Percentiles rank a stretch among this genome's conserved stretches.
phyloP scores from a whole-genome alignment of 2,329 filamentous ascomycete genomes.

The Bipolaris cookei region DNA sequence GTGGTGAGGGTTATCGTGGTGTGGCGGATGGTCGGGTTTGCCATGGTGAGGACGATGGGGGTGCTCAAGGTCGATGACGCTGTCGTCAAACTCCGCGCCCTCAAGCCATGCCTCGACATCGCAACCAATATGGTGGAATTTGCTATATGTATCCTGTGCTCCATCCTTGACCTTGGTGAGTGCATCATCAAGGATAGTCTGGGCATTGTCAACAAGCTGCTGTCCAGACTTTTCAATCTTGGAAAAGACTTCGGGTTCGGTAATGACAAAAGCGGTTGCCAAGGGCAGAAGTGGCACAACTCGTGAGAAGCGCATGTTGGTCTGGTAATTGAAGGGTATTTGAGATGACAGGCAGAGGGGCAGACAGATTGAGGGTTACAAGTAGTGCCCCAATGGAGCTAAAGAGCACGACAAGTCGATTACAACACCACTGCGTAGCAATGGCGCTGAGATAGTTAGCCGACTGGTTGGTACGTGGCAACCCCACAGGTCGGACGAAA shows the following conservation, averaged over 20 bases:
- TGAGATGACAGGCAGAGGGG: constrained; percentile 7
- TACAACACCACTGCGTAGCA: constrained; percentile 38
- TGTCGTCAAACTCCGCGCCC: constrained; percentile 43
- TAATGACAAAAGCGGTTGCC: constrained; percentile 60
- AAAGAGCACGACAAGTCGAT: constrained; percentile 35
- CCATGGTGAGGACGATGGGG: constrained; percentile 36
- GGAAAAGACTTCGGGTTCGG: constrained; percentile 57
- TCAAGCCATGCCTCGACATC: constrained; percentile 58
- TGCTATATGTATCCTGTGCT: constrained; percentile 48
- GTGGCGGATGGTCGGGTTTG: constrained; percentile 30
- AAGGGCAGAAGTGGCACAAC: constrained; percentile 59
- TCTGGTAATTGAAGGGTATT: constrained; percentile 11
- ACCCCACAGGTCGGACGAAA: constrained; percentile 12
- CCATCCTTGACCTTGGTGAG: constrained; percentile 51
- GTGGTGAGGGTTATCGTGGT: constrained; percentile 48
- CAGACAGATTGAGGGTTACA: constrained; percentile 12
- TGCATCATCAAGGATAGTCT: constrained; percentile 54
- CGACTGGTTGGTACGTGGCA: neutral
- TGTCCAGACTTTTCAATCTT: constrained; percentile 35
- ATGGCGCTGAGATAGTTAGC: constrained; percentile 15
- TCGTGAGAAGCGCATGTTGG: constrained; percentile 57
- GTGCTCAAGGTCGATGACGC: constrained; percentile 43
- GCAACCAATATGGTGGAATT: constrained; percentile 53
- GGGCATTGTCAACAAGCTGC: constrained; percentile 33
- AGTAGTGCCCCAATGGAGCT: constrained; percentile 18